phyloP scores from a whole-genome alignment of 1,284 basidiomycete species.

The Leccinum griseonigrum region DNA sequence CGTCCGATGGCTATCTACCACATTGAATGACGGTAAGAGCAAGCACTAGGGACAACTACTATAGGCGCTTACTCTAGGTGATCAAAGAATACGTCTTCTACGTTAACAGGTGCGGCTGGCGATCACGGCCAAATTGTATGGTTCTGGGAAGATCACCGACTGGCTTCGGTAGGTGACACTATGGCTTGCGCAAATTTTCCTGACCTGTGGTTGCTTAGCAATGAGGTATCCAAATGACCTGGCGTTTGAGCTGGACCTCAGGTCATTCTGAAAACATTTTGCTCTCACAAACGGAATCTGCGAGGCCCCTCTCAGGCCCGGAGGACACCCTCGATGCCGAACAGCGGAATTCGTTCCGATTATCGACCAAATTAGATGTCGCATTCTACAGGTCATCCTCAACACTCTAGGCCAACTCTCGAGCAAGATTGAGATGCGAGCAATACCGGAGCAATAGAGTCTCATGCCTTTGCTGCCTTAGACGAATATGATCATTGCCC shows the following conservation, averaged over 20 bases:
- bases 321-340: slow-evolving; percentile 15
- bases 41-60: background rate
- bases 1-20: slow-evolving; percentile 96
- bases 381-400: slow-evolving; percentile 56
- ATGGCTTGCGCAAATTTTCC: background rate
- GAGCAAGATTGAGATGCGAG: slow-evolving; percentile 52
- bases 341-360: slow-evolving; percentile 37
- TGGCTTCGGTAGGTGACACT: slow-evolving; percentile 76
- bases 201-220: slow-evolving; percentile 49
- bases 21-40: slow-evolving; percentile 88
- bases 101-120: slow-evolving; percentile 95
- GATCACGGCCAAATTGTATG: slow-evolving; percentile 89
- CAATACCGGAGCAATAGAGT: slow-evolving; percentile 43
- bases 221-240: slow-evolving; percentile 96
- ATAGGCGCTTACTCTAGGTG: slow-evolving; percentile 11
- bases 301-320: slow-evolving; percentile 37
- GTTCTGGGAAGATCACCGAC: slow-evolving; percentile 96
- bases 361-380: slow-evolving; percentile 55
- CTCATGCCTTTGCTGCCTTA: slow-evolving; percentile 69
- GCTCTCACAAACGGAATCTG: slow-evolving; percentile 58
- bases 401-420: slow-evolving; percentile 60
- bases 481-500: slow-evolving; percentile 51
- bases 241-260: slow-evolving; percentile 87
- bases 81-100: slow-evolving; percentile 94
- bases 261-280: slow-evolving; percentile 58